These are phyloP conservation scores for Colletotrichum tropicicola DNA, from an alignment of 2,329 filamentous ascomycete species.

Conservation along the genomic window DNA sequence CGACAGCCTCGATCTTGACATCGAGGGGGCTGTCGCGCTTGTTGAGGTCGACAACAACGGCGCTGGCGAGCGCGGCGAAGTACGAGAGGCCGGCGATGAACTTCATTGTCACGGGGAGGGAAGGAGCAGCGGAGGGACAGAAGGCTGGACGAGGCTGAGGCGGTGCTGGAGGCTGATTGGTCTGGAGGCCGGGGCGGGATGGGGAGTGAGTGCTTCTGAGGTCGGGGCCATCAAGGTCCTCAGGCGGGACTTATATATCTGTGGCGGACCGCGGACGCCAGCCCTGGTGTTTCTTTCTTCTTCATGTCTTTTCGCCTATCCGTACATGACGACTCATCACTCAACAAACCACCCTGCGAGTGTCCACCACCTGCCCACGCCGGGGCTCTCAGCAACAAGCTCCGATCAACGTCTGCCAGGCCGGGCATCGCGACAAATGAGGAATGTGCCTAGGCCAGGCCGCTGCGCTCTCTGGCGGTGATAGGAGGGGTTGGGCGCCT, in stretches of 20 bases:
- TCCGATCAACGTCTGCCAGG: background rate
- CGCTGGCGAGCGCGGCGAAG: constrained; percentile 45
- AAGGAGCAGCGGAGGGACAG: background rate
- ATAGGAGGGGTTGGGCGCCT: background rate
- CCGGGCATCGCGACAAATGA: constrained; percentile 1
- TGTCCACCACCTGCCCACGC: background rate
- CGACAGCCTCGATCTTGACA: constrained; percentile 55
- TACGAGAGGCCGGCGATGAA: constrained; percentile 44
- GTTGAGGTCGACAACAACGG: constrained; percentile 41
- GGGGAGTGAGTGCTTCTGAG: background rate
- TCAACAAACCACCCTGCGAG: background rate
- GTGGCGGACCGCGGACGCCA: no score
- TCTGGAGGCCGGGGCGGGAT: constrained; percentile 2
- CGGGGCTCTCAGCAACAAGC: background rate
- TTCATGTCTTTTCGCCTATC: no score
- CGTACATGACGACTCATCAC: no score
- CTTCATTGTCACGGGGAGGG: constrained; percentile 44
- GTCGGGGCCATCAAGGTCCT: background rate
- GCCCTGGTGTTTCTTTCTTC: no score
- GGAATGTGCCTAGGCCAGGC: background rate
- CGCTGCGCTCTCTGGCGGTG: background rate
- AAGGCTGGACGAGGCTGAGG: background rate
- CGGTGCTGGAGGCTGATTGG: background rate
- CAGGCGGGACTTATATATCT: background rate
- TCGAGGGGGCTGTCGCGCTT: constrained; percentile 52